Evolutionary conservation across 2,329 filamentous ascomycete genomes (phyloP), one percentile per base, ranked within the genome.

Genomic region (Venturia oleaginea): DNA sequence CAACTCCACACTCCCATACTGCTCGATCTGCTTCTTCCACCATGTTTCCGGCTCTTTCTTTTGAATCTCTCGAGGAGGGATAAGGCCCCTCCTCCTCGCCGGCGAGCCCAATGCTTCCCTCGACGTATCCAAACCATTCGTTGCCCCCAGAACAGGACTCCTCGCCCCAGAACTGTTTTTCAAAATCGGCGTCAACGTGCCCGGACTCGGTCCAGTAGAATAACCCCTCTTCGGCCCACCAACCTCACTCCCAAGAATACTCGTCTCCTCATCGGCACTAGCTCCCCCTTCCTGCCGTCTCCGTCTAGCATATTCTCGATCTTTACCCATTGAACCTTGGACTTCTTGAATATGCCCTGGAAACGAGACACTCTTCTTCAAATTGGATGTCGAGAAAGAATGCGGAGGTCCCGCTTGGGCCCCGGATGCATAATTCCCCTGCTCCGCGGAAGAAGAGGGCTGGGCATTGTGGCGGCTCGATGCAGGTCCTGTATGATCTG

Each of bases 1-100:
- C 66, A 94, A 76, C 78, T 93, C 90, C 62, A 94, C 82, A 66
- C 80, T 83, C 22, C 85, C 85, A 68, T 85, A 87, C 68, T 83
- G 84, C 51, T 86, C 83, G 46, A 80, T 74, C 46, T 84, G 73
- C 38, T 72, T 71, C 69, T 77, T 77, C 81, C 83, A 86, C 82
- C 86, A 86, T 51, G 66, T 32, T 72, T 71, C 1, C 67, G 66
- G 38, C 73, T 71, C 1, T 67, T 66, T 13, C 66, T 63, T 62
- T 71, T 68, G 46, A 11, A 62, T 51, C 38, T 34, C 22, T 34
- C 64, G 59, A 24, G 66, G 24, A 22, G n/a, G 17, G 15, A 43
- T 24, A 17, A 37, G n/a, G n/a, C 27, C 24, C 48, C 30, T 32
- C 13, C 38, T 34, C 19, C 42, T 54, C 15, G n/a, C 51, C 15